Conservation (phyloP, 768 basidiomycete species). For the Mycena haematopus region DNA sequence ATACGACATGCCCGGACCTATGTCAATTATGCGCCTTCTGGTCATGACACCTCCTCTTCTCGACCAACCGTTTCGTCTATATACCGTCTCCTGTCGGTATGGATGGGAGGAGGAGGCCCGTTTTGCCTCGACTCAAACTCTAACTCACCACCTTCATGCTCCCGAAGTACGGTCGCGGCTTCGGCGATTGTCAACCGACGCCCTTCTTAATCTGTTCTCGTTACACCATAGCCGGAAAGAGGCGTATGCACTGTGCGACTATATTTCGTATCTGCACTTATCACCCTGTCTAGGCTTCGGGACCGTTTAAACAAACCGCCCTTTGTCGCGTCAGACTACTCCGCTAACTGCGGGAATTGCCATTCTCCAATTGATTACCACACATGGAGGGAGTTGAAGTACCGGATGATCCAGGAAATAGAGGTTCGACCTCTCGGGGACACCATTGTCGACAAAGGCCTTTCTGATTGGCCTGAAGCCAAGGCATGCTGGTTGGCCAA, state of each 20-base stretch:
- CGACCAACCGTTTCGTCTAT: slow-evolving; percentile 57
- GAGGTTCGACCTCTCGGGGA: slow-evolving; percentile 66
- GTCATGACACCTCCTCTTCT: slow-evolving; percentile 58
- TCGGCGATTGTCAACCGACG: slow-evolving; percentile 52
- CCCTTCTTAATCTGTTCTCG: slow-evolving; percentile 60
- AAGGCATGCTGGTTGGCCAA: slow-evolving; percentile 64
- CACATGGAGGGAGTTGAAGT: slow-evolving; percentile 71
- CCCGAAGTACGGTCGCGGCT: slow-evolving; percentile 52
- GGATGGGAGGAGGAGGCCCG: slow-evolving; percentile 65
- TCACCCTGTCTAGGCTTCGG: slow-evolving; percentile 40
- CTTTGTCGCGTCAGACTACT: slow-evolving; percentile 50
- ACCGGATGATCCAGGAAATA: slow-evolving; percentile 61
- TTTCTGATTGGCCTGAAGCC: slow-evolving; percentile 64
- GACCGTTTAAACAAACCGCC: slow-evolving; percentile 60
- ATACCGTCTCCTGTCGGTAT: slow-evolving; percentile 60
- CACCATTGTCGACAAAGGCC: slow-evolving; percentile 54
- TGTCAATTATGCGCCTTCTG: slow-evolving; percentile 64
- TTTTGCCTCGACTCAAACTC: slow-evolving; percentile 59
- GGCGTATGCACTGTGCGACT: slow-evolving; percentile 34
- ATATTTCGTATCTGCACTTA: not conserved
- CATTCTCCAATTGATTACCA: slow-evolving; percentile 56
- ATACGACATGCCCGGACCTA: slow-evolving; percentile 73
- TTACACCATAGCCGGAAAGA: slow-evolving; percentile 62
- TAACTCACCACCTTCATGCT: slow-evolving; percentile 58
- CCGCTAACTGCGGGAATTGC: slow-evolving; percentile 60